phyloP scores from a whole-genome alignment of 2,329 filamentous ascomycete species.

The Dactylellina leptospora region DNA sequence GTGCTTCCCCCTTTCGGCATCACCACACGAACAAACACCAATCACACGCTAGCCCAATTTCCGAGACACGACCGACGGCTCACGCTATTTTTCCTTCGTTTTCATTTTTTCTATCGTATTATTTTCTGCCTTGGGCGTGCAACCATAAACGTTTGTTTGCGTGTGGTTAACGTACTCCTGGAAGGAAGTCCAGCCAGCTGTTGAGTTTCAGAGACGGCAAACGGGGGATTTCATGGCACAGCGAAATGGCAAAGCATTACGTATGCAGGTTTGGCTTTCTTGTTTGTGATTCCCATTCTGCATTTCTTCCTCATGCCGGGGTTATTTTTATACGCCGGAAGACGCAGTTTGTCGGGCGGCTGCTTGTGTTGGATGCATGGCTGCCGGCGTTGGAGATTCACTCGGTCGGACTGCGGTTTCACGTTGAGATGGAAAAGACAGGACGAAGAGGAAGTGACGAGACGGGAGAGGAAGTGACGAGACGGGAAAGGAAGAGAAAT shows the following conservation, averaged over 20 bases:
- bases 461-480: too few species aligned
- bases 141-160: slow-evolving; percentile 10
- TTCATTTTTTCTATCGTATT: background rate
- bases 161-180: slow-evolving; percentile 13
- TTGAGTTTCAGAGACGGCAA: slow-evolving; percentile 19
- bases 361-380: background rate
- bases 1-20: slow-evolving; percentile 46
- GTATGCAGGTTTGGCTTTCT: slow-evolving; percentile 25
- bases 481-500: too few species aligned
- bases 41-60: slow-evolving; percentile 46
- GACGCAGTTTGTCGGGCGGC: background rate
- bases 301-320: slow-evolving; percentile 15
- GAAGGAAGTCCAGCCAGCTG: slow-evolving; percentile 43
- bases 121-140: slow-evolving; percentile 11
- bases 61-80: slow-evolving; percentile 36
- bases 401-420: slow-evolving; percentile 30
- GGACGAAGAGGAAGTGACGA: background rate
- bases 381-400: slow-evolving; percentile 4
- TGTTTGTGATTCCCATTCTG: background rate
- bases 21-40: slow-evolving; percentile 52
- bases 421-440: background rate
- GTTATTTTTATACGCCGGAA: background rate
- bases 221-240: slow-evolving; percentile 6
- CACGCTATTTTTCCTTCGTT: slow-evolving; percentile 6
- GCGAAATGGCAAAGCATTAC: slow-evolving; percentile 7